Percentiles rank a stretch among this genome's conserved stretches.
Evolutionary conservation across 208 protist species (phyloP).

Genomic region (Porcisia hertigi): DNA sequence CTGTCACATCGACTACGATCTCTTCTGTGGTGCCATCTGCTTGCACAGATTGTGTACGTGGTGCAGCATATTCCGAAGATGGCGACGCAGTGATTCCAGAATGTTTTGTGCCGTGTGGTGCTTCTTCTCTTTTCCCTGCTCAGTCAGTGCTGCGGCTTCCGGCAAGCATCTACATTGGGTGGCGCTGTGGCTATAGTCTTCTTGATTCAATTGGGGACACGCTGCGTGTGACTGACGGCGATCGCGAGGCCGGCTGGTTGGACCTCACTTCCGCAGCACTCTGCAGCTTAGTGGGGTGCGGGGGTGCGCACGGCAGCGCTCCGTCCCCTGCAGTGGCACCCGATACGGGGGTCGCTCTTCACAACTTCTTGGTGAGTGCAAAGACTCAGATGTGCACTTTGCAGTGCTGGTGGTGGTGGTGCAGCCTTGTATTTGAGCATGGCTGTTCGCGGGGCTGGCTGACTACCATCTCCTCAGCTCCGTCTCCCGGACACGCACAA

Average conservation of each 20-base stretch:
- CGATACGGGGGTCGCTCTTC: background rate
- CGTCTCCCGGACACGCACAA: background rate
- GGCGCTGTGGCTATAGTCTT: conserved; percentile 20
- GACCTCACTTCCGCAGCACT: conserved; percentile 23
- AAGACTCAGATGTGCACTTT: background rate
- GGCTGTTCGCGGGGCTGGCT: conserved; percentile 3
- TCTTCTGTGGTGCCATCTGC: background rate
- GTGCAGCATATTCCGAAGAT: background rate
- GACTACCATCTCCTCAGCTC: background rate
- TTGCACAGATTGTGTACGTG: background rate
- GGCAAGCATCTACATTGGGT: conserved; percentile 16
- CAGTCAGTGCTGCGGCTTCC: conserved; percentile 7
- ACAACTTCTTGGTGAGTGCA: background rate
- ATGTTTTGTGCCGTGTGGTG: background rate
- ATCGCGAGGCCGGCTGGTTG: conserved; percentile 18
- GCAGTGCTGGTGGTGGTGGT: conserved; percentile 34
- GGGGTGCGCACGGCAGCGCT: background rate
- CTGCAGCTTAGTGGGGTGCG: conserved; percentile 1
- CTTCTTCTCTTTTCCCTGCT: conserved; percentile 3
- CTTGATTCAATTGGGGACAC: conserved; percentile 1
- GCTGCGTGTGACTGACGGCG: conserved; percentile 5
- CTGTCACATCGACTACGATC: background rate
- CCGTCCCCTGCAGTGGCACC: background rate
- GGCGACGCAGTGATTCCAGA: background rate
- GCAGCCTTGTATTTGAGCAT: conserved; percentile 10